Conservation (phyloP, 352 stramenopile species). For the Phytophthora uliginosa region DNA sequence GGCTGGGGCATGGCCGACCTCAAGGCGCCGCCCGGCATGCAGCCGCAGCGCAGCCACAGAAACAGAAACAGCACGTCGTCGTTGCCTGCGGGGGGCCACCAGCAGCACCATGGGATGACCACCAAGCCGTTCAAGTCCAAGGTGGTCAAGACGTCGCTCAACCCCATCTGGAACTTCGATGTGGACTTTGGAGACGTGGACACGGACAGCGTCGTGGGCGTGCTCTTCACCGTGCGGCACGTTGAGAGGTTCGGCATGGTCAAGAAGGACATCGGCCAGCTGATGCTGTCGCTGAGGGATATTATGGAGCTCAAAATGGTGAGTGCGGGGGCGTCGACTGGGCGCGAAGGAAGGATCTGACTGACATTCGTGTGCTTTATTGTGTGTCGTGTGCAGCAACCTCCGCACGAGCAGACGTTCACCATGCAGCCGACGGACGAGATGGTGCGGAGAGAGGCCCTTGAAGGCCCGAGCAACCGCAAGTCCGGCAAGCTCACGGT, state of each 20-base stretch:
- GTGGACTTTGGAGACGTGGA: conserved; percentile 86
- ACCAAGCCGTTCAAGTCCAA: conserved; percentile 67
- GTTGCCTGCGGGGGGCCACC: conserved; percentile 24
- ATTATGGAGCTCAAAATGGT: conserved; percentile 85
- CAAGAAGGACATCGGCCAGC: conserved; percentile 78
- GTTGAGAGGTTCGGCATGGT: conserved; percentile 80
- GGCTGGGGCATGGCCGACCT: conserved; percentile 61
- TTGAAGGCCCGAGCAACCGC: conserved; percentile 66
- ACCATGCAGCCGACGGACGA: conserved; percentile 71
- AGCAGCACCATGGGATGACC: conserved; percentile 30
- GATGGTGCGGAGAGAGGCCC: conserved; percentile 54
- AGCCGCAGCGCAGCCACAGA: conserved; percentile 11
- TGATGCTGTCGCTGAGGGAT: conserved; percentile 71
- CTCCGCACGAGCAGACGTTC: conserved; percentile 65
- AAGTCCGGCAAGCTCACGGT: conserved; percentile 77
- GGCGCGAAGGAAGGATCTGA: background rate
- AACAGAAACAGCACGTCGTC: conserved; percentile 35
- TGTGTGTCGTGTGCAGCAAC: conserved; percentile 50
- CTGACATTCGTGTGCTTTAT: conserved; percentile 12
- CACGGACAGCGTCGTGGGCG: conserved; percentile 69
- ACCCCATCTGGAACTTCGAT: conserved; percentile 87
- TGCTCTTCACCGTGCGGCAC: conserved; percentile 76
- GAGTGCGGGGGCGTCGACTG: conserved; percentile 1
- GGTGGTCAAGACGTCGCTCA: conserved; percentile 78
- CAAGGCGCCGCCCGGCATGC: conserved; percentile 33